Conservation (phyloP, 2,329 filamentous ascomycete species). For the Monilinia fructigena region DNA sequence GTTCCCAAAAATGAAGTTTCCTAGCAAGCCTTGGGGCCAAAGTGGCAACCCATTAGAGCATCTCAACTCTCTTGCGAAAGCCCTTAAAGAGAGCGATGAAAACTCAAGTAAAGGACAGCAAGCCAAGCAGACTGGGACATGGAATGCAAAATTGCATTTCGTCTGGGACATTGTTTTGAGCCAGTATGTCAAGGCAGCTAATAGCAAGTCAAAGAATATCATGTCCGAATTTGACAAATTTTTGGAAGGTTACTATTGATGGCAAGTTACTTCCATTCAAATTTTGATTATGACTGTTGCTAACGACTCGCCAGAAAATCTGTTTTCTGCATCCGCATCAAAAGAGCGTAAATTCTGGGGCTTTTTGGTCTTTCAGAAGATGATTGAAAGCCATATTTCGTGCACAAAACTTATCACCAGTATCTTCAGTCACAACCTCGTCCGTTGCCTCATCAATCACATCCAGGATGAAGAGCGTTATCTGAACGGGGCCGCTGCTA, state of each 20-base stretch:
- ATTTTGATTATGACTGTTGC: background rate
- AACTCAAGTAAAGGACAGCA: constrained; percentile 47
- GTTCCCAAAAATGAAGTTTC: constrained; percentile 64
- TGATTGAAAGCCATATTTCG: constrained; percentile 56
- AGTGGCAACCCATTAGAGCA: constrained; percentile 72
- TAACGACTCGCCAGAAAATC: constrained; percentile 57
- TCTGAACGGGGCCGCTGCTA: constrained; percentile 74
- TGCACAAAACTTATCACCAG: constrained; percentile 51
- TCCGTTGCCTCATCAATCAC: constrained; percentile 80
- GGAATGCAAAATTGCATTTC: constrained; percentile 79
- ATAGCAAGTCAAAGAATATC: constrained; percentile 36
- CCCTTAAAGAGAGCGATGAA: constrained; percentile 70
- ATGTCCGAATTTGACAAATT: constrained; percentile 65
- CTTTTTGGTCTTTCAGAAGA: constrained; percentile 80
- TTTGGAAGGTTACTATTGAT: constrained; percentile 86
- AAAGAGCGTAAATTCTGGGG: constrained; percentile 90
- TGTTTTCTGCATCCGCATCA: constrained; percentile 80
- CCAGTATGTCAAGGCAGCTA: constrained; percentile 46
- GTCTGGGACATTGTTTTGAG: constrained; percentile 80
- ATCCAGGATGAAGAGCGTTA: constrained; percentile 74
- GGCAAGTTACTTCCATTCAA: constrained; percentile 53
- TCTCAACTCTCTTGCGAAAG: constrained; percentile 65
- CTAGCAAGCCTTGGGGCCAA: constrained; percentile 67
- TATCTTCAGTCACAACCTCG: constrained; percentile 80
- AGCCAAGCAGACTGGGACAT: constrained; percentile 60